phyloP scores from a whole-genome alignment of 2,329 filamentous ascomycete species.

The Arachnomyces sp. region DNA sequence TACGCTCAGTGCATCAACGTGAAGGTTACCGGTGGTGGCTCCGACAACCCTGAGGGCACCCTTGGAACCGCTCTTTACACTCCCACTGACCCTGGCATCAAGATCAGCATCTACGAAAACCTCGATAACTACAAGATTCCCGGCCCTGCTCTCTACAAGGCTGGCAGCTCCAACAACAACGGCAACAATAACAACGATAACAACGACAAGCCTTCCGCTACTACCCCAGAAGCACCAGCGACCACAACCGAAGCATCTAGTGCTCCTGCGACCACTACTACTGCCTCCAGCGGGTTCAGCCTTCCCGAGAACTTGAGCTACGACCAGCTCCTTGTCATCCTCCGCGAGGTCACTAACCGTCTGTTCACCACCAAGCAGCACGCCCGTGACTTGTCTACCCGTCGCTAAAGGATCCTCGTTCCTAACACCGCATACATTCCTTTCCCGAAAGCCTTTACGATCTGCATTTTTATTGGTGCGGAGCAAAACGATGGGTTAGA shows the following conservation, averaged over 20 bases:
- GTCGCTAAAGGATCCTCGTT: no score
- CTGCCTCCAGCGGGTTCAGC: neutral
- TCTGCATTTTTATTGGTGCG: no score
- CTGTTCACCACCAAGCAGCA: no score
- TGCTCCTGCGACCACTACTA: neutral
- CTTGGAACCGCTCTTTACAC: conserved; percentile 51
- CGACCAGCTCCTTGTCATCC: no score
- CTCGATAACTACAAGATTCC: conserved; percentile 44
- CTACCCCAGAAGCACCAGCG: neutral
- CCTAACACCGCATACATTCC: no score
- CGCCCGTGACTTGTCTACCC: no score
- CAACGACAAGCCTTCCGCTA: neutral
- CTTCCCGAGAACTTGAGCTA: neutral
- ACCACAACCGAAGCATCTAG: neutral
- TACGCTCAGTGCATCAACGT: conserved; percentile 56
- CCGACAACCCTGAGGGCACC: conserved; percentile 40
- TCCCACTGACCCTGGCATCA: conserved; percentile 50
- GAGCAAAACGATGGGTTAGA: no score
- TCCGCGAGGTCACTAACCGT: no score
- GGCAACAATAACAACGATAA: neutral
- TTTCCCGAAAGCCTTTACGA: no score
- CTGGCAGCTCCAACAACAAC: neutral
- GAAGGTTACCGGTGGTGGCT: conserved; percentile 50
- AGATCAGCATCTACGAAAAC: conserved; percentile 51
- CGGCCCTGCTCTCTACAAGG: conserved; percentile 36